These are phyloP conservation scores for Penicillium sp. DNA, from an alignment of 2,329 filamentous ascomycete species.

Conservation along the genomic window DNA sequence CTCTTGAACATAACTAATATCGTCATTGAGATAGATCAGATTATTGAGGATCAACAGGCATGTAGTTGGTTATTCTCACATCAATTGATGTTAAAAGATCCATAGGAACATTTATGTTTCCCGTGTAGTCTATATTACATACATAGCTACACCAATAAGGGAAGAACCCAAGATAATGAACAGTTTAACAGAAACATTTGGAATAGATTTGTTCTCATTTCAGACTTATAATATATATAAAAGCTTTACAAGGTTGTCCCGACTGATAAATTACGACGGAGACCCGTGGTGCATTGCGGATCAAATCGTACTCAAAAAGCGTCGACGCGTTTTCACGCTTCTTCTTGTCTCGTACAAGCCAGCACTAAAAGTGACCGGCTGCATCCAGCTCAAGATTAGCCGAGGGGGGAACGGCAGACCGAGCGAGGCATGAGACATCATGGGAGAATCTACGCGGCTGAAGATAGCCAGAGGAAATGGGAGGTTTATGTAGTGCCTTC, in stretches of 20 bases:
- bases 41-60: background rate
- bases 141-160: no score
- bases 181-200: background rate
- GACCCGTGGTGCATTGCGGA: constrained; percentile 33
- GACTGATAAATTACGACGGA: constrained; percentile 47
- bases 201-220: background rate
- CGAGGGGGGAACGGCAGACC: constrained; percentile 35
- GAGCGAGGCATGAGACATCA: constrained; percentile 51
- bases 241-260: constrained; percentile 27
- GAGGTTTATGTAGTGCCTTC: background rate
- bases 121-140: no score
- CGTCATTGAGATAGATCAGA: background rate
- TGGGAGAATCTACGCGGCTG: background rate
- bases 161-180: background rate
- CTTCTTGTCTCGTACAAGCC: constrained; percentile 48
- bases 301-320: constrained; percentile 53
- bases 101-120: no score
- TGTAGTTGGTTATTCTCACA: background rate
- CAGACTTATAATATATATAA: background rate
- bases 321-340: constrained; percentile 33
- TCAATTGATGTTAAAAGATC: background rate
- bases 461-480: background rate
- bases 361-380: constrained; percentile 17
- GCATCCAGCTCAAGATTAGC: constrained; percentile 44
- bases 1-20: background rate